Evolutionary conservation across 1,139 yeast species (phyloP).

Genomic region (Saccharomycopsis crataegensis): DNA sequence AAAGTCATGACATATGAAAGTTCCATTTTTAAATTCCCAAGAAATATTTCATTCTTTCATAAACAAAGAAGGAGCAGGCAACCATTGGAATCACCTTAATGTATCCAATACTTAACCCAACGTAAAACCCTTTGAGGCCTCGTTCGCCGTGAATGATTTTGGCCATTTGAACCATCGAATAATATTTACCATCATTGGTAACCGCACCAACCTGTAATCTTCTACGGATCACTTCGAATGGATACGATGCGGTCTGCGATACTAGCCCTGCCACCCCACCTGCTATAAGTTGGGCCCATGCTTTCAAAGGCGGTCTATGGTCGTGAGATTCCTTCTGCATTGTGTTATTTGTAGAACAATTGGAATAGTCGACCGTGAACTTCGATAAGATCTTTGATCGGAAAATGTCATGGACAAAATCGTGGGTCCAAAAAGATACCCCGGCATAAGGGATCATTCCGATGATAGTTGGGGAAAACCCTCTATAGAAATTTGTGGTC

Average conservation of each 20-base stretch:
- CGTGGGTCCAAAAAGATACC: conserved; percentile 92
- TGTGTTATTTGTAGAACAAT: background rate
- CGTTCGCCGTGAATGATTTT: conserved; percentile 51
- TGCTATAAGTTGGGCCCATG: conserved; percentile 89
- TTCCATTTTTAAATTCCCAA: conserved; percentile 43
- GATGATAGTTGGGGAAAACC: conserved; percentile 85
- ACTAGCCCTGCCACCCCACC: conserved; percentile 95
- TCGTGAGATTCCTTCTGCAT: conserved; percentile 1
- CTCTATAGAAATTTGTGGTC: conserved; percentile 76
- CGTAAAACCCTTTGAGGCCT: conserved; percentile 83
- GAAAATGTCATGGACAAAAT: conserved; percentile 77
- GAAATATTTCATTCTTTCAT: conserved; percentile 71
- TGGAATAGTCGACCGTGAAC: conserved; percentile 42
- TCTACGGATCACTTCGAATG: conserved; percentile 90
- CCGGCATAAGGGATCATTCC: conserved; percentile 99
- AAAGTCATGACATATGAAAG: too few species aligned
- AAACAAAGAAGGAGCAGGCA: conserved; percentile 91
- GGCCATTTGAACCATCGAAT: conserved; percentile 38
- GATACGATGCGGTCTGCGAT: conserved; percentile 96
- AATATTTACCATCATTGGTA: conserved; percentile 53
- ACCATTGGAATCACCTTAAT: conserved; percentile 95
- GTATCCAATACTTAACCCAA: conserved; percentile 92
- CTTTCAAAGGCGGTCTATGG: conserved; percentile 54
- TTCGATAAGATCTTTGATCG: conserved; percentile 47
- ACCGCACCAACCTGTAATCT: conserved; percentile 95